These are phyloP conservation scores for Aspergillus ochraceoroseus DNA, from an alignment of 2,329 filamentous ascomycete genomes.

Conservation along the genomic window DNA sequence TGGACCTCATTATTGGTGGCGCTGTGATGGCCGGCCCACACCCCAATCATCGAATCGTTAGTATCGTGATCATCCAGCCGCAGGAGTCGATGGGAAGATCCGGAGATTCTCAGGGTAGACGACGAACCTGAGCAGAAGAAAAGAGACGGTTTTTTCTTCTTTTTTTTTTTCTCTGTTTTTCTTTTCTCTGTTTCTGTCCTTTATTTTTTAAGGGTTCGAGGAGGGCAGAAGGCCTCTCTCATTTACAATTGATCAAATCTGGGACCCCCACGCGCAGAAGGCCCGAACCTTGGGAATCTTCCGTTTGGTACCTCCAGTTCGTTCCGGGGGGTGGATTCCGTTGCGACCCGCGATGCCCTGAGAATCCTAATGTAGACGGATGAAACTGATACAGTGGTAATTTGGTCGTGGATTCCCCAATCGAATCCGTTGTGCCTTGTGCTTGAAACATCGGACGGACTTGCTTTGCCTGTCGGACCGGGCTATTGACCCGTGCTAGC, in stretches of 20 bases:
- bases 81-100: constrained; percentile 3
- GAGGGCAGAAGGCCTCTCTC: no score
- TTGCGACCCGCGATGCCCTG: not conserved
- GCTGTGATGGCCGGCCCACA: not conserved
- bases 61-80: constrained; percentile 14
- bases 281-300: constrained; percentile 19
- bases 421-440: no score
- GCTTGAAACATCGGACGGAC: no score
- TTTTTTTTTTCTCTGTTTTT: no score
- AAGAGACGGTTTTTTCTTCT: not conserved
- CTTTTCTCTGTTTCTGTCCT: no score
- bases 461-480: no score
- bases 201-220: no score
- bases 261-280: constrained; percentile 10
- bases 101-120: not conserved
- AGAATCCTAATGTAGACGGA: no score
- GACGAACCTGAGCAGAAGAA: not conserved
- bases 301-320: constrained; percentile 19
- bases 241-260: not conserved
- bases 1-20: not conserved
- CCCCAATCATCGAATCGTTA: constrained; percentile 12
- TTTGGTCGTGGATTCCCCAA: no score
- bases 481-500: no score
- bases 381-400: no score
- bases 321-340: constrained; percentile 11